phyloP scores from a whole-genome alignment of 1,139 yeast genomes.

The Debaryomycetaceae sp. region DNA sequence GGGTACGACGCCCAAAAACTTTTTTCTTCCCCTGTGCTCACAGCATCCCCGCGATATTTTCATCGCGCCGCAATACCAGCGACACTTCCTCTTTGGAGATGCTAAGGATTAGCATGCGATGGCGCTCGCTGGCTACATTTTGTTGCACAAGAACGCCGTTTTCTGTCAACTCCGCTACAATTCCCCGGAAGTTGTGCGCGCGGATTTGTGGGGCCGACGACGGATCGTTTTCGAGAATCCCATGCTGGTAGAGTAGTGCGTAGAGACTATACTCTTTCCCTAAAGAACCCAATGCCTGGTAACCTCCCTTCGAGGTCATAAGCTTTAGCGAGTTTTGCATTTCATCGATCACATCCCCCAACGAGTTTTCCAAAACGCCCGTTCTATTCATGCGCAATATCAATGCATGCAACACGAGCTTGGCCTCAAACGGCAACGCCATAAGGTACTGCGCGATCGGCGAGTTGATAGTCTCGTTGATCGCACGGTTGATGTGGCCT shows the following conservation, averaged over 20 bases:
- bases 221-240: conserved; percentile 5
- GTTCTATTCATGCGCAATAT: conserved; percentile 55
- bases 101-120: conserved; percentile 50
- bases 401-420: conserved; percentile 60
- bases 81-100: conserved; percentile 63
- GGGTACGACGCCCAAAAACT: background rate
- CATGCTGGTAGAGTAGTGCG: conserved; percentile 21
- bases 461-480: conserved; percentile 67
- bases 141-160: conserved; percentile 68
- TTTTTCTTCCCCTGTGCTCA: background rate
- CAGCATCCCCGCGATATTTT: conserved; percentile 10
- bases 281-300: conserved; percentile 8
- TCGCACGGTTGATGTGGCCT: conserved; percentile 35
- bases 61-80: conserved; percentile 48
- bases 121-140: conserved; percentile 55
- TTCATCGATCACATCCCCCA: conserved; percentile 77
- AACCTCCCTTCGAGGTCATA: conserved; percentile 14
- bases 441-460: conserved; percentile 54
- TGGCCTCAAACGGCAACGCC: conserved; percentile 56
- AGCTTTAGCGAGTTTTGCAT: conserved; percentile 33
- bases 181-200: conserved; percentile 35
- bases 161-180: conserved; percentile 60
- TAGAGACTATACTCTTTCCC: conserved; percentile 9
- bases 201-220: conserved; percentile 14
- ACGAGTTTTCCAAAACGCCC: conserved; percentile 58